phyloP scores from a whole-genome alignment of 2,329 filamentous ascomycete genomes.

The Cucurbitaria berberidis region DNA sequence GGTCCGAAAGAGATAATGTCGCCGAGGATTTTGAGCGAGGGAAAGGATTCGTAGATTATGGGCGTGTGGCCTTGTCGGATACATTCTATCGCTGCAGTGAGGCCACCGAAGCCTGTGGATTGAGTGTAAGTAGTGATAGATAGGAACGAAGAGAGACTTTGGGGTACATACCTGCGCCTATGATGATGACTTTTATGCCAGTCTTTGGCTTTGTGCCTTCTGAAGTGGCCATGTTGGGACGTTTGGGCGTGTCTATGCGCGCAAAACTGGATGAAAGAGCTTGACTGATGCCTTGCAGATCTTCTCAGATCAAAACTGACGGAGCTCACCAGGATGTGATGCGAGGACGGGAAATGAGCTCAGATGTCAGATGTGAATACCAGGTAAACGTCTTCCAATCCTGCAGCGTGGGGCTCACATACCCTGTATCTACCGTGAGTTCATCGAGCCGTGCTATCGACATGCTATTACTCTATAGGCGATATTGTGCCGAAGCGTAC shows the following conservation, averaged over 20 bases:
- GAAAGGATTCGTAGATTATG: constrained; percentile 64
- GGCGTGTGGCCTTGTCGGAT: constrained; percentile 66
- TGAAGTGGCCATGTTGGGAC: constrained; percentile 30
- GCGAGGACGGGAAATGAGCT: constrained; percentile 4
- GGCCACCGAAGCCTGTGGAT: constrained; percentile 63
- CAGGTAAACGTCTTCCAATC: constrained; percentile 1
- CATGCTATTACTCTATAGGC: constrained; percentile 11
- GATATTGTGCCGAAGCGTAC: constrained; percentile 13
- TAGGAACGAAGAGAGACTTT: background rate
- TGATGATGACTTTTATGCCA: constrained; percentile 62
- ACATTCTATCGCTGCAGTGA: constrained; percentile 68
- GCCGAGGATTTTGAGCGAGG: constrained; percentile 63
- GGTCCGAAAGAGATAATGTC: constrained; percentile 69
- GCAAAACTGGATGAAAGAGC: constrained; percentile 25
- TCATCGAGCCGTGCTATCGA: background rate
- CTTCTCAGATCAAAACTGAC: background rate
- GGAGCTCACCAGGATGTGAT: background rate
- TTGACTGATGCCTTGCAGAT: background rate
- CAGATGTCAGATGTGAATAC: constrained; percentile 9
- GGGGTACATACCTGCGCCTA: constrained; percentile 47
- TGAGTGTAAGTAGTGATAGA: constrained; percentile 4
- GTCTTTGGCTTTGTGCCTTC: constrained; percentile 41
- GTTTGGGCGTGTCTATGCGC: constrained; percentile 23
- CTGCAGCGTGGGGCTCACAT: constrained; percentile 17
- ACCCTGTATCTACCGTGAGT: constrained; percentile 10